Evolutionary conservation across 495 filamentous ascomycete species (phyloP).

Genomic region (Pyronema domesticum): DNA sequence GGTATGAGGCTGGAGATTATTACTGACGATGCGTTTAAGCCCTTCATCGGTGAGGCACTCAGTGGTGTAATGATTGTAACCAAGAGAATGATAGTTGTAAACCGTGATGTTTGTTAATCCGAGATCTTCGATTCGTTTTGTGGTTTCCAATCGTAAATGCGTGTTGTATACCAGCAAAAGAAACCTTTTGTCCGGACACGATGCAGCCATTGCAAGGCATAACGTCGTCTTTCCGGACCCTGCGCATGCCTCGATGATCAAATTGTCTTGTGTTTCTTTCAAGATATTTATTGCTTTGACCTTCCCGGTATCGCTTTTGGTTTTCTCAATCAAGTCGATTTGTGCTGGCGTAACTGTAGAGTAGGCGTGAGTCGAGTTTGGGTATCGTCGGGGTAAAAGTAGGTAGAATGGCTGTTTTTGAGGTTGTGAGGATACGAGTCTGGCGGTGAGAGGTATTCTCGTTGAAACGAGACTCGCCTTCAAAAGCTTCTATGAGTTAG

Average conservation of each 20-base stretch:
- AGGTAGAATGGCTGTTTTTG: too few relatives aligned
- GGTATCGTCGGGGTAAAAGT: too few relatives aligned
- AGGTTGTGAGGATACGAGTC: too few relatives aligned
- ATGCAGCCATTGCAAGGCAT: conserved; percentile 2
- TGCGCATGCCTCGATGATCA: conserved; percentile 7
- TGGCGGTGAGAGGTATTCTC: too few relatives aligned
- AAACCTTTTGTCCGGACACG: not conserved
- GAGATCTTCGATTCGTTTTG: not conserved
- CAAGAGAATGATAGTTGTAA: conserved; percentile 6
- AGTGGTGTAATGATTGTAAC: conserved; percentile 1
- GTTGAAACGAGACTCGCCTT: too few relatives aligned
- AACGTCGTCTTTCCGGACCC: conserved; percentile 11
- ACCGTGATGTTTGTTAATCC: conserved; percentile 5
- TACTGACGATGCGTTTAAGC: conserved; percentile 5
- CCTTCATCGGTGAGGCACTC: conserved; percentile 8
- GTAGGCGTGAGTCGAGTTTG: too few relatives aligned
- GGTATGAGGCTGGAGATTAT: not conserved
- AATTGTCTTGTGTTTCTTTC: not conserved
- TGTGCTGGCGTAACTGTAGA: too few relatives aligned
- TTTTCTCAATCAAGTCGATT: too few relatives aligned
- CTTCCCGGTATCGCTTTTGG: too few relatives aligned
- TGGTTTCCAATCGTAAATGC: conserved; percentile 5
- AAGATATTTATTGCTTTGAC: too few relatives aligned
- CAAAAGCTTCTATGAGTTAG: too few relatives aligned
- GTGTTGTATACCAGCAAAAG: conserved; percentile 9